Base-by-base conservation (phyloP, 139 green algal species). In the Coelastrella sp. region DNA sequence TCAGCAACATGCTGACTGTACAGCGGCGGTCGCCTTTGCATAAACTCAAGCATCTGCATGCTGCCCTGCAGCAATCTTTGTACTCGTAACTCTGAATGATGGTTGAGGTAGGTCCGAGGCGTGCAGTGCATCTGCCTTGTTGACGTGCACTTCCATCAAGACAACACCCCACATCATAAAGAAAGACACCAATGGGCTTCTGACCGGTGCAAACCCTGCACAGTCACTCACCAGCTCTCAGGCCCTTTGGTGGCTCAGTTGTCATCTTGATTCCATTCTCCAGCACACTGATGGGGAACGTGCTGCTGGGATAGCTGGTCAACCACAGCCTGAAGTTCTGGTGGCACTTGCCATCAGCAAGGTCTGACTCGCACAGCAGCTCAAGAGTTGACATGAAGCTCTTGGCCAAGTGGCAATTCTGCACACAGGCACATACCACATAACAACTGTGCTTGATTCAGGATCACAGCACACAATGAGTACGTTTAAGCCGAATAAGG, bases 401-500 rank as follows among this genome's bases (percentile, higher is more conserved):
- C 85, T 91, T 92, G n/a, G 92, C 92, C 37, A 96, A 91, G 85
- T 96, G 94, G 88, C 94, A 96, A 86, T 96, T 96, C 91, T 95
- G 38, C 43, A 48, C 23, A 77, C 5, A n/a, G n/a, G n/a, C n/a
- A n/a, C n/a, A n/a, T n/a, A n/a, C n/a, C n/a, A n/a, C n/a, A n/a
- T n/a, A n/a, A n/a, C n/a, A n/a, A n/a, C n/a, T n/a, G n/a, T n/a
- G n/a, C n/a, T n/a, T n/a, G n/a, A n/a, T n/a, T n/a, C n/a, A n/a
- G n/a, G n/a, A n/a, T n/a, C n/a, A n/a, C n/a, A n/a, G n/a, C n/a
- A n/a, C n/a, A n/a, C n/a, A n/a, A n/a, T n/a, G n/a, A n/a, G n/a
- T n/a, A n/a, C n/a, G n/a, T n/a, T n/a, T n/a, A n/a, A n/a, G n/a
- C n/a, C n/a, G n/a, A n/a, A n/a, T n/a, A n/a, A n/a, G n/a, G n/a